Conservation (phyloP, 2,329 filamentous ascomycete genomes). For the Aquanectria penicillioides region DNA sequence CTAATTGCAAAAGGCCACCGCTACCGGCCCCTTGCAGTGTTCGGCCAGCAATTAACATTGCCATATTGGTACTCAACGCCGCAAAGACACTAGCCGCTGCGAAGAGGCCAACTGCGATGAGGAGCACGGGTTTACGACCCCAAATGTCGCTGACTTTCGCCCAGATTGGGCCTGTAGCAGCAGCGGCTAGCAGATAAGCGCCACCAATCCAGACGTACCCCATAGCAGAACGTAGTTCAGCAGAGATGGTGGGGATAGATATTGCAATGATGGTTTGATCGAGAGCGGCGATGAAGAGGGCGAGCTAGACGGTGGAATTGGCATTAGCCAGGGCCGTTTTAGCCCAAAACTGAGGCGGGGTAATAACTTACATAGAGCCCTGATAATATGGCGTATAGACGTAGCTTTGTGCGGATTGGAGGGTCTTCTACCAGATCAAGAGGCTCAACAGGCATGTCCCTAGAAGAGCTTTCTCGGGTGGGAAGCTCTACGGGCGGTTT, state of each 20-base stretch:
- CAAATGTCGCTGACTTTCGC: slow-evolving; percentile 17
- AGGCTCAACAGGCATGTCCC: neutral
- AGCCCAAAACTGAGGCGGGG: neutral
- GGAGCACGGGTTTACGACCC: slow-evolving; percentile 18
- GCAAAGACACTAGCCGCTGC: neutral
- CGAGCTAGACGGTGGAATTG: neutral
- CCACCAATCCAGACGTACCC: slow-evolving; percentile 23
- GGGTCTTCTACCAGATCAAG: neutral
- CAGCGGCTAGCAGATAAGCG: slow-evolving; percentile 15
- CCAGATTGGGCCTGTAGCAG: slow-evolving; percentile 13
- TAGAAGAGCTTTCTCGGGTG: neutral
- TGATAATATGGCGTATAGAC: slow-evolving; percentile 8
- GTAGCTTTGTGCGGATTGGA: slow-evolving; percentile 1
- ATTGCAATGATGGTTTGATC: slow-evolving; percentile 15
- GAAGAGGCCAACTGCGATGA: slow-evolving; percentile 6
- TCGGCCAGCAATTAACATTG: slow-evolving; percentile 16
- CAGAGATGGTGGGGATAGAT: slow-evolving; percentile 15
- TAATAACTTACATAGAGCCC: slow-evolving; percentile 6
- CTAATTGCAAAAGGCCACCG: slow-evolving; percentile 4
- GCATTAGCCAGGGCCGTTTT: neutral
- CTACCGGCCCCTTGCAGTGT: slow-evolving; percentile 10
- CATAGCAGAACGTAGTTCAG: neutral
- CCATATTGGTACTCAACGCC: slow-evolving; percentile 5
- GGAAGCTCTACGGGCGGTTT: neutral
- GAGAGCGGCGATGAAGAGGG: slow-evolving; percentile 4